Base-by-base conservation (phyloP, 139 green algal genomes). In the Deuterostichococcus epilithicus region DNA sequence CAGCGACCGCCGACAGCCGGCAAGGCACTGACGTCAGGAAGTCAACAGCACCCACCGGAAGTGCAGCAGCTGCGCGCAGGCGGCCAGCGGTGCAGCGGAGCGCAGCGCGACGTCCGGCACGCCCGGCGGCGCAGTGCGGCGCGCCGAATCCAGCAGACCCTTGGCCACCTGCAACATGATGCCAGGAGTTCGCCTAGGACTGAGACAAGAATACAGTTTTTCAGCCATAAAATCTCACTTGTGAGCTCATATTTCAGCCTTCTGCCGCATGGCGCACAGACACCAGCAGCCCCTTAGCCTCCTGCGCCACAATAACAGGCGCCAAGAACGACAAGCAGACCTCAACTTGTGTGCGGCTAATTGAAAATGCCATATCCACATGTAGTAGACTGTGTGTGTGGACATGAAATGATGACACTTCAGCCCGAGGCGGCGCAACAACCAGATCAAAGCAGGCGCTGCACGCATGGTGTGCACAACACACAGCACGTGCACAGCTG, bases 191-290 rank as follows among this genome's bases (percentile, higher is more conserved):
- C 77, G 72, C 36, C 80, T 73, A 42, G 33, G 88, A 82, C 84
- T 92, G 89, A 87, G 94, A 89, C 93, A 97, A 97, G 76, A 97
- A 85, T 47, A 97, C 93, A 0, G 92, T 96, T 87, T 97, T 97
- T 84, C 96, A 93, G 44, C 93, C 93, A 83, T 97, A 93, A 78
- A 97, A 97, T 3, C 93, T 97, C 18, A 88, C 78, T 72, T 96
- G 92, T 39, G 96, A 89, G 70, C 96, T 89, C 81, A 94, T 94
- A 85, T 97, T 93, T 36, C 81, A 95, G 38, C 86, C 87, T 82
- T 95, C 86, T 20, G 88, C 83, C 0, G 89, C 93, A 30, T 97
- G 97, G 70, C 89, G 87, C 85, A 97, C 97, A 52, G 80, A 84
- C 3, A 90, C 82, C 69, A 92, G 78, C 76, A 96, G 92, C 70